Conservation (phyloP, 495 filamentous ascomycete species). For the Trichoderma gamsii region DNA sequence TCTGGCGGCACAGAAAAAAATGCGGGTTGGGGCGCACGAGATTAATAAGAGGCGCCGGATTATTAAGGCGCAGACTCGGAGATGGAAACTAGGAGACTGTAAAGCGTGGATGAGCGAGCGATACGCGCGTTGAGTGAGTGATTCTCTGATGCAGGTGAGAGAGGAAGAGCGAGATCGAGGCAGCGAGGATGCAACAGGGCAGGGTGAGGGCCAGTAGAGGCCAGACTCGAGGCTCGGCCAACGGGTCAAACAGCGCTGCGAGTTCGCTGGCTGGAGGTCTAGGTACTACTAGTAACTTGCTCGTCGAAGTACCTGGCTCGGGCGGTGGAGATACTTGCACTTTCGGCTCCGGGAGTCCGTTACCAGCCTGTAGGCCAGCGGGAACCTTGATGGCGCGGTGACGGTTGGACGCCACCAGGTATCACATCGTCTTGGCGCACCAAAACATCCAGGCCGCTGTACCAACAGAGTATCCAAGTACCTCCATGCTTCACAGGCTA, state of each 20-base stretch:
- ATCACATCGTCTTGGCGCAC: too few relatives aligned
- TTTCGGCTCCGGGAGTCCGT: too few relatives aligned
- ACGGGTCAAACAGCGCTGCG: neutral
- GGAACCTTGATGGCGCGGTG: too few relatives aligned
- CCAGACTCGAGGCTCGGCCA: neutral
- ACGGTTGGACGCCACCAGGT: too few relatives aligned
- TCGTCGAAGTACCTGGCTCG: too few relatives aligned
- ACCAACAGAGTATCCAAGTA: neutral
- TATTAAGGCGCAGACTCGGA: neutral
- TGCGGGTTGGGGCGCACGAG: constrained; percentile 1
- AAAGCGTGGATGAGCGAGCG: neutral
- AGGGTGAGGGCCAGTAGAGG: neutral
- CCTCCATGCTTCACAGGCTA: neutral
- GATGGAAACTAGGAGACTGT: neutral
- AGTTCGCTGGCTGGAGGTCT: too few relatives aligned
- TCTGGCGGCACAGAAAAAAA: neutral
- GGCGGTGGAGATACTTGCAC: too few relatives aligned
- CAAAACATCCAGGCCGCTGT: too few relatives aligned
- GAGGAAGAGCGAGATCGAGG: neutral
- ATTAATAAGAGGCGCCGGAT: neutral
- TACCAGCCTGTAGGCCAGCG: too few relatives aligned
- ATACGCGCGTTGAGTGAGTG: neutral
- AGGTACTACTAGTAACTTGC: too few relatives aligned
- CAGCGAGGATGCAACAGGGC: neutral
- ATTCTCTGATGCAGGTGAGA: neutral